Evolutionary conservation across 2,329 filamentous ascomycete species (phyloP), one percentile per base, ranked within the genome.

Genomic region (Knufia fluminis): DNA sequence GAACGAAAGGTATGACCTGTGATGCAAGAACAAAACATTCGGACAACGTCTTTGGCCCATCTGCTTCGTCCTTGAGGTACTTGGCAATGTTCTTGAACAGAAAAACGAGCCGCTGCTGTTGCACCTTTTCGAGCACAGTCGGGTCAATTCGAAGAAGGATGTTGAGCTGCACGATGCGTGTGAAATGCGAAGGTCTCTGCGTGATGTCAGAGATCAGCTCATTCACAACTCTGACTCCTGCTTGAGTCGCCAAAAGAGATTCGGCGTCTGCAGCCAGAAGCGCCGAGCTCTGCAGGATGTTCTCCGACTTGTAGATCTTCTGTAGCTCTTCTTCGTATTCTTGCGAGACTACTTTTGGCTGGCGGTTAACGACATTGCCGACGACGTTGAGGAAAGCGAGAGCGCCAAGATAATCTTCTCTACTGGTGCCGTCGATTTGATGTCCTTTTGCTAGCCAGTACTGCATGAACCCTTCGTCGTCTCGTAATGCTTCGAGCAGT

Each of bases 61-160:
- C 24, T 56, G 55, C 64, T 77, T 69, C 47, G 87, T 61, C 52
- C 72, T 73, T 59, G 0, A 90, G 69, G 79, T 85, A 90, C 7
- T 79, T 76, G 0, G 85, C 76, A 6, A 95, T 74, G 54, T 90
- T 83, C 61, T 85, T 86, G 36, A 91, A 79, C 7, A 91, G 81
- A 67, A 95, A 92, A 0, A 95, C 80, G 2, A 92, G 67, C 20
- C 89, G 78, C 59, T 90, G 79, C 48, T 66, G 68, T 19, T 69
- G 70, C 49, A 79, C 71, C 20, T 64, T 71, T 4, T 71, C 64
- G 3, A 70, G 63, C 17, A 76, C 68, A 6, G 68, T 66, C 31
- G 73, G 69, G 50, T 76, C 71, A 2, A 66, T 69, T 20, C 69
- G 61, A 7, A 80, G 57, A 3, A 82, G 65, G 23, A 71, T 64